Conservation (phyloP, 352 stramenopile genomes). For the Blastocystis sp. region DNA sequence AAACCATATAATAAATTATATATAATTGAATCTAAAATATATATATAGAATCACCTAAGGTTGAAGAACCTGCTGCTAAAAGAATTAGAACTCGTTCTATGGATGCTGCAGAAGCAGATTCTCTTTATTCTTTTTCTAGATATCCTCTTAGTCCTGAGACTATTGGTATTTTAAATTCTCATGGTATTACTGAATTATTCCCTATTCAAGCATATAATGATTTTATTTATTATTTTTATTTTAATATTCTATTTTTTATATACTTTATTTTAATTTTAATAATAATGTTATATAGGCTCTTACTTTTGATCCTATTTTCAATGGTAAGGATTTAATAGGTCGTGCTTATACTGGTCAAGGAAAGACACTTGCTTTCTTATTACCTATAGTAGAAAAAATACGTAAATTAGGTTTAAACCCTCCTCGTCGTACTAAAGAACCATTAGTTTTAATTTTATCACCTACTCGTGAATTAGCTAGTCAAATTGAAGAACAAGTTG, state of each 20-base stretch:
- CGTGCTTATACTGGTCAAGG: slow-evolving; percentile 82
- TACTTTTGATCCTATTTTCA: slow-evolving; percentile 78
- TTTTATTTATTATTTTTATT: not conserved
- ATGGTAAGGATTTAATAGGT: slow-evolving; percentile 83
- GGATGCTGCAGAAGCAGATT: slow-evolving; percentile 26
- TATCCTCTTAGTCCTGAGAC: slow-evolving; percentile 35
- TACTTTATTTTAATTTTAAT: no score
- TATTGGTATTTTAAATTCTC: slow-evolving; percentile 38
- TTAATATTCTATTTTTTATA: no score
- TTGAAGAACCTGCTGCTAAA: not conserved
- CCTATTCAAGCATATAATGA: slow-evolving; percentile 53
- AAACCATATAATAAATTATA: no score
- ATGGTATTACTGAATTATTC: slow-evolving; percentile 64
- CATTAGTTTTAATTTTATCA: slow-evolving; percentile 79
- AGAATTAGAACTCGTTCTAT: slow-evolving; percentile 34
- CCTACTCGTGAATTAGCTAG: slow-evolving; percentile 86
- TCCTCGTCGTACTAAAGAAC: slow-evolving; percentile 44
- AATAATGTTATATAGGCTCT: no score
- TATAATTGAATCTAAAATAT: no score
- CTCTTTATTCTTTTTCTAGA: slow-evolving; percentile 25
- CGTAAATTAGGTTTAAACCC: slow-evolving; percentile 31
- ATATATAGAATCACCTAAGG: no score
- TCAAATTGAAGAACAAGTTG: slow-evolving; percentile 67
- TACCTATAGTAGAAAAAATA: slow-evolving; percentile 74
- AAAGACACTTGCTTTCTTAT: slow-evolving; percentile 90